Evolutionary conservation across 2,329 filamentous ascomycete genomes (phyloP), one percentile per base, ranked within the genome.

Genomic region (Penicillium verrucosum): DNA sequence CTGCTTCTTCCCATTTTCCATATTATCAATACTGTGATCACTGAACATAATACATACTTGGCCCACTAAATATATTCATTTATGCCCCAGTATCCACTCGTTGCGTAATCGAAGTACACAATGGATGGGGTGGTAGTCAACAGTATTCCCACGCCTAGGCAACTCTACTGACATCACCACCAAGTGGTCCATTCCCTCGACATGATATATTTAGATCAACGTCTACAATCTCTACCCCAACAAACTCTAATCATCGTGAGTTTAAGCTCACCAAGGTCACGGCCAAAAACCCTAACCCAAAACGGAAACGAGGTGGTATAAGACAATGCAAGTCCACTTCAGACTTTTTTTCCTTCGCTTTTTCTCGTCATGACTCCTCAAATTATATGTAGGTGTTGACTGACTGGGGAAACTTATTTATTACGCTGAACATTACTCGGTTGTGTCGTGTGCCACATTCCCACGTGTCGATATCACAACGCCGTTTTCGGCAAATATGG

Each of bases 31-130:
- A 25, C 38, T 45, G 32, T 25, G 32, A 23, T 34, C 30, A 51
- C 40, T 52, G 61, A 61, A 65, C 57, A 63, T 65, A 64, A 55
- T 57, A 41, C 10, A 27, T 45, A 34, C 27, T 18, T 16, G 25
- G 38, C 16, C 44, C 21, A 12, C 14, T 36, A 14, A 10, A n/a
- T 36, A 3, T 25, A 1, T 34, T 25, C 18, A 23, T 10, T 2
- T 10, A 10, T 42, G 9, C 29, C 10, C 14, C 5, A 47, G 9
- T 36, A 8, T n/a, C 14, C 21, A 5, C 34, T 18, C n/a, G 7
- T 34, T 32, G 4, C 12, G 16, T 25, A 25, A 34, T 45, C 16
- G 16, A 41, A 9, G 18, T 34, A 18, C 10, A 51, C 12, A 23
- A 37, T 38, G 11, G 50, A 37, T 38, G 23, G 4, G 16, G 29